These are phyloP conservation scores for Nannizzia gypsea DNA, from an alignment of 2,329 filamentous ascomycete species.

Conservation along the genomic window DNA sequence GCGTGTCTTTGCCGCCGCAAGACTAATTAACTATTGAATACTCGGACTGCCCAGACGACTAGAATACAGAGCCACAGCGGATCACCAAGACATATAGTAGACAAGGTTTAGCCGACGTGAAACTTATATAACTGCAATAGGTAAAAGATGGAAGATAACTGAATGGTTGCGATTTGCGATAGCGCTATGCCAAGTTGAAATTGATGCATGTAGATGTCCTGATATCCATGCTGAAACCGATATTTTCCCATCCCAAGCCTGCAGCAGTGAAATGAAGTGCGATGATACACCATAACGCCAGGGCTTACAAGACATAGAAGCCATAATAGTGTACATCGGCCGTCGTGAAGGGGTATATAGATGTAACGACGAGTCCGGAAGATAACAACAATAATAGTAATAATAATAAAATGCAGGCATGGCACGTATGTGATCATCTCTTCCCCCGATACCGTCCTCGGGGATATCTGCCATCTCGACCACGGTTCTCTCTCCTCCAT, in stretches of 20 bases:
- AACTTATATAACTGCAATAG: too few species aligned
- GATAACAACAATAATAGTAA: background rate
- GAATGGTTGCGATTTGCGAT: background rate
- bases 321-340: background rate
- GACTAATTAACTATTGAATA: too few species aligned
- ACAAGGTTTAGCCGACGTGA: too few species aligned
- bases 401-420: background rate
- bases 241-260: background rate
- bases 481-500: constrained; percentile 42
- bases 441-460: constrained; percentile 35
- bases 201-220: background rate
- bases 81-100: too few species aligned
- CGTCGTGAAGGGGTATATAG: background rate
- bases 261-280: background rate
- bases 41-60: too few species aligned
- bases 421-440: constrained; percentile 19
- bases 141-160: background rate
- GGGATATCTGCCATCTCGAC: constrained; percentile 34
- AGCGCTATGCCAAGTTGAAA: background rate
- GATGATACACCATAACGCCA: background rate
- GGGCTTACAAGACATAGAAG: background rate
- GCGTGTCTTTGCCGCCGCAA: too few species aligned
- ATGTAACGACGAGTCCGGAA: background rate
- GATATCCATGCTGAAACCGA: background rate
- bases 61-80: too few species aligned